Evolutionary conservation across 2,329 filamentous ascomycete genomes (phyloP).

Genomic region (Colletotrichum sp.): DNA sequence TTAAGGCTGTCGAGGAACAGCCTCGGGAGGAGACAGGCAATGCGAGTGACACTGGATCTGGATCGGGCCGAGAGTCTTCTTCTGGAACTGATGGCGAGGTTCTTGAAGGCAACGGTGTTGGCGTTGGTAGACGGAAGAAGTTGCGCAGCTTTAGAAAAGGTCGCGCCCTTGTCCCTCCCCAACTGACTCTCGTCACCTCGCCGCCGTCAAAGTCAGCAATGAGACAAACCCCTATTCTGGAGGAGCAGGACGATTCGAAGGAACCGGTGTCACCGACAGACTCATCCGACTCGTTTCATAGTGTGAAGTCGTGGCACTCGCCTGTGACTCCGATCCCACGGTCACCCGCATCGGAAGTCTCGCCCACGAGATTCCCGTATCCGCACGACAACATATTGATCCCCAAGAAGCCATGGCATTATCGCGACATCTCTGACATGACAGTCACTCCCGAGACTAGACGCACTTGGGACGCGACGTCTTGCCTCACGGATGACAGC

Average conservation of each 20-base stretch:
- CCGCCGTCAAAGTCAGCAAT: conserved; percentile 38
- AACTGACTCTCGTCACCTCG: conserved; percentile 39
- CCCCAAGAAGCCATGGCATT: conserved; percentile 33
- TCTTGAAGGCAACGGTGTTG: conserved; percentile 34
- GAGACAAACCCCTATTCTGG: conserved; percentile 5
- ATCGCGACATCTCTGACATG: conserved; percentile 36
- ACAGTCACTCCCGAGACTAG: conserved; percentile 37
- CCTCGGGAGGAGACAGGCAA: background rate
- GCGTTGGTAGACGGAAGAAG: conserved; percentile 35
- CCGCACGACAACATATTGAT: conserved; percentile 44
- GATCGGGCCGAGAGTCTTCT: background rate
- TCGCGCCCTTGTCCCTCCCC: conserved; percentile 32
- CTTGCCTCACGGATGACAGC: conserved; percentile 29
- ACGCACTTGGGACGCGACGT: conserved; percentile 31
- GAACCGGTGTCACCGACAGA: conserved; percentile 47
- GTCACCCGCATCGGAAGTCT: conserved; percentile 47
- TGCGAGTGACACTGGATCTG: background rate
- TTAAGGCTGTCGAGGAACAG: background rate
- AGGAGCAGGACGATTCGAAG: conserved; percentile 23
- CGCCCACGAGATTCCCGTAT: conserved; percentile 38
- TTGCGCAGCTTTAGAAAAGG: conserved; percentile 31
- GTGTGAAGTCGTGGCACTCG: conserved; percentile 57
- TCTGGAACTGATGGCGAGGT: conserved; percentile 26
- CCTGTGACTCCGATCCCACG: conserved; percentile 47
- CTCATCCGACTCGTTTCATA: conserved; percentile 60